Evolutionary conservation across 495 filamentous ascomycete species (phyloP), one percentile per base, ranked within the genome.

Genomic region (Parathielavia hyrcaniae): DNA sequence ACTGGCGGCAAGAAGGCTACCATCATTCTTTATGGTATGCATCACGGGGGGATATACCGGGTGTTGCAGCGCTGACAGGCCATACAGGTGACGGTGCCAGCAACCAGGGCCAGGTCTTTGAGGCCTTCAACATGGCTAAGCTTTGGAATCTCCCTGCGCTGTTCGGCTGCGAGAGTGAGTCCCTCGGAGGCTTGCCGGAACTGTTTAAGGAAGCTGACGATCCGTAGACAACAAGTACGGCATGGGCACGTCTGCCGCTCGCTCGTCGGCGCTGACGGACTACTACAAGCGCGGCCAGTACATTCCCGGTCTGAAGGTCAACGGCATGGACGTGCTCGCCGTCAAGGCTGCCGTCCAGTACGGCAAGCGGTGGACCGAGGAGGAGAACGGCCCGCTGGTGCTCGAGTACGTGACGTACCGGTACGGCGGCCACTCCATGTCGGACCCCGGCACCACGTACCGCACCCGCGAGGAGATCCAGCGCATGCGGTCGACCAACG

Each of bases 221-320:
- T 10, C 58, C 67, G 46, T 57, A 97, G 92, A 98, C 83, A 98
- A 98, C 86, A 97, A 98, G 79, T 98, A 98, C 77, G 93, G 93
- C 73, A 98, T 98, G 93, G 93, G 95, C 75, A 98, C 93, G 51
- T 89, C 93, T 55, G 93, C 93, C 60, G 87, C 88, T 70, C 90
- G 93, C 66, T 87, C 93, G 62, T 88, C 92, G 61, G 93, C 93
- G 62, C 76, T 96, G 64, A 97, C 93, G 69, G 95, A 98, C 73
- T 98, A 98, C 87, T 98, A 98, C 86, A 97, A 97, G 84, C 95
- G 93, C 76, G 93, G 93, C 61, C 93, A 98, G 79, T 98, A 97
- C 81, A 98, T 98, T 67, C 93, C 93, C 59, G 93, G 93, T 77
- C 84, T 98, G 58, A 98, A 97, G 81, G 90, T 98, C 72, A 98